phyloP scores from a whole-genome alignment of 176 grass and related monocot species.

The Melocanna baccifera region DNA sequence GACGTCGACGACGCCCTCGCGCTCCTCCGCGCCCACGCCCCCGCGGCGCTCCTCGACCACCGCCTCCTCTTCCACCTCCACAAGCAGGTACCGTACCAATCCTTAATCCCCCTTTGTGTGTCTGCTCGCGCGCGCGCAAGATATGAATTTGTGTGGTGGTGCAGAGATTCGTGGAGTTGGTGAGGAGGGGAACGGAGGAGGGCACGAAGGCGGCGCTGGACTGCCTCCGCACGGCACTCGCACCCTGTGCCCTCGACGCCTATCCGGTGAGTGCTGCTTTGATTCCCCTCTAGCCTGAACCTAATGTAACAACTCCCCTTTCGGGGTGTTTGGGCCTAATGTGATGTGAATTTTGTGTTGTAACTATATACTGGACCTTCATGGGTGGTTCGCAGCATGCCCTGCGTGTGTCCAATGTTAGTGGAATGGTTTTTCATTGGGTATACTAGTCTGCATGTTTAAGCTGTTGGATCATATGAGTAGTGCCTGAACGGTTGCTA shows the following conservation, averaged over 20 bases:
- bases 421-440: background rate
- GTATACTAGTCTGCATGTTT: background rate
- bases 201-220: slow-evolving; percentile 66
- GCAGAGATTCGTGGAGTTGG: slow-evolving; percentile 93
- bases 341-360: slow-evolving; percentile 1
- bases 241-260: slow-evolving; percentile 87
- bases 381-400: background rate
- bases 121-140: background rate
- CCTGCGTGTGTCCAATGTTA: background rate
- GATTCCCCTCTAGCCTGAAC: background rate
- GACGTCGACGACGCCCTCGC: slow-evolving; percentile 73
- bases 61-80: slow-evolving; percentile 90
- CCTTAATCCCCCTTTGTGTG: background rate
- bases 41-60: slow-evolving; percentile 67
- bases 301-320: background rate
- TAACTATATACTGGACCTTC: background rate
- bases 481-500: background rate
- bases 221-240: slow-evolving; percentile 73
- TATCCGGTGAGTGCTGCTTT: slow-evolving; percentile 67
- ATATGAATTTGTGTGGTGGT: background rate
- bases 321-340: background rate
- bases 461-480: slow-evolving; percentile 7
- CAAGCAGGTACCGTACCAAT: slow-evolving; percentile 62
- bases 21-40: slow-evolving; percentile 63
- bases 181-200: slow-evolving; percentile 69